Evolutionary conservation across 441 rosid species (phyloP), one percentile per base, ranked within the genome.

Genomic region (Adansonia madagascariensis): DNA sequence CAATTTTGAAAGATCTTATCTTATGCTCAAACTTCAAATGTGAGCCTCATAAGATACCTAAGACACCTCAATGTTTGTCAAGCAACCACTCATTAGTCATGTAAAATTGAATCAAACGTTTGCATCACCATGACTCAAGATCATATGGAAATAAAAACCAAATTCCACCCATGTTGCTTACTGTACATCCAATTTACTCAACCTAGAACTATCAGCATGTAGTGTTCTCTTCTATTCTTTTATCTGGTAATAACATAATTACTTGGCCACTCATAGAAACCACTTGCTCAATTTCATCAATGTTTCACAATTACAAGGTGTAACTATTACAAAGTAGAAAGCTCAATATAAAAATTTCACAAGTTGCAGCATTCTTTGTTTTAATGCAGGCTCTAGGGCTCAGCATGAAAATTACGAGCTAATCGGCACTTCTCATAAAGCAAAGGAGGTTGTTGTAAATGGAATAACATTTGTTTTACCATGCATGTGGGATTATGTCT

Each of bases 121-220:
- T 71, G 47, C 49, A 53, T 71, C 75, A 79, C 35, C 12, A 56
- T 61, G 18, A 17, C 7, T 49, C 20, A 24, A 69, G 73, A 22
- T 69, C 59, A 7, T 22, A 24, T 24, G 59, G 43, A 49, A 22
- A 49, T 43, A 24, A 50, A 69, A 69, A 49, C 14, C 12, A 35
- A 71, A 52, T n/a, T 31, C 31, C 47, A 53, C 35, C 75, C 62
- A 53, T 53, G 62, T 71, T 53, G 27, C 62, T 53, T 55, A 35
- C 15, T 0, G 3, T 71, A 71, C 22, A 50, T 69, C 60, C 18
- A 15, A 53, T 35, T 71, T 18, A 35, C 43, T 71, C 62, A 53
- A 35, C 27, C 31, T 35, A 71, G 62, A 71, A 53, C 27, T 71
- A 53, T 7, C 47, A 52, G 75, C 75, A 71, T 35, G 47, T 8